These are phyloP conservation scores for Alternaria rosae DNA, from an alignment of 2,329 filamentous ascomycete genomes.

Conservation along the genomic window DNA sequence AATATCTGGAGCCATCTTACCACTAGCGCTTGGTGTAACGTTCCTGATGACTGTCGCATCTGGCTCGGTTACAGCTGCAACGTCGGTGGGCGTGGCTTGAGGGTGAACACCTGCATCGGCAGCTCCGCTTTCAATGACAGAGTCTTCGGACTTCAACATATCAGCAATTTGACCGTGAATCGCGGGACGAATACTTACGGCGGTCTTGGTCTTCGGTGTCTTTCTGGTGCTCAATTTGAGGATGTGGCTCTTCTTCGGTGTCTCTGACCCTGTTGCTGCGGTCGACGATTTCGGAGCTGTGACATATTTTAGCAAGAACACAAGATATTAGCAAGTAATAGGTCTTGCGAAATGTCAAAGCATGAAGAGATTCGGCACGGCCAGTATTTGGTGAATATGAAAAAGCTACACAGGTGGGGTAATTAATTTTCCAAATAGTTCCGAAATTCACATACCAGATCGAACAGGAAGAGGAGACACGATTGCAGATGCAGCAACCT, in stretches of 20 bases:
- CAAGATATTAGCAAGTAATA: background rate
- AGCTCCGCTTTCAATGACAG: constrained; percentile 9
- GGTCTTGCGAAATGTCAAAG: background rate
- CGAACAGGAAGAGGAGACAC: constrained; percentile 33
- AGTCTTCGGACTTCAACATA: constrained; percentile 29
- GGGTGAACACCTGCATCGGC: constrained; percentile 15
- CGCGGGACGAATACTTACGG: constrained; percentile 22
- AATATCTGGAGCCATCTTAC: constrained; percentile 2
- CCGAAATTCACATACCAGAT: constrained; percentile 33
- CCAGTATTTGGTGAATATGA: constrained; percentile 7
- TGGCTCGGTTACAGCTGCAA: constrained; percentile 1
- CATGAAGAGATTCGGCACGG: constrained; percentile 4
- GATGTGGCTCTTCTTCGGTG: constrained; percentile 32
- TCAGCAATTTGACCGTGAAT: constrained; percentile 11
- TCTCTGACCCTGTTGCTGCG: constrained; percentile 13
- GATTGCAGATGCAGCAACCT: constrained; percentile 18
- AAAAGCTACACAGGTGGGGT: background rate
- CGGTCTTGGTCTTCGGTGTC: constrained; percentile 32
- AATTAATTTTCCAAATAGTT: background rate
- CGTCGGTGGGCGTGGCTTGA: constrained; percentile 10
- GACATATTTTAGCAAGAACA: background rate
- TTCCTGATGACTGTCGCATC: constrained; percentile 7
- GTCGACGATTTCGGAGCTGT: constrained; percentile 23
- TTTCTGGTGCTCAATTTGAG: constrained; percentile 30
- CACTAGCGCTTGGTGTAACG: constrained; percentile 2